Base-by-base conservation (phyloP, 169 alveolate genomes). In the Plasmodium vivax region DNA sequence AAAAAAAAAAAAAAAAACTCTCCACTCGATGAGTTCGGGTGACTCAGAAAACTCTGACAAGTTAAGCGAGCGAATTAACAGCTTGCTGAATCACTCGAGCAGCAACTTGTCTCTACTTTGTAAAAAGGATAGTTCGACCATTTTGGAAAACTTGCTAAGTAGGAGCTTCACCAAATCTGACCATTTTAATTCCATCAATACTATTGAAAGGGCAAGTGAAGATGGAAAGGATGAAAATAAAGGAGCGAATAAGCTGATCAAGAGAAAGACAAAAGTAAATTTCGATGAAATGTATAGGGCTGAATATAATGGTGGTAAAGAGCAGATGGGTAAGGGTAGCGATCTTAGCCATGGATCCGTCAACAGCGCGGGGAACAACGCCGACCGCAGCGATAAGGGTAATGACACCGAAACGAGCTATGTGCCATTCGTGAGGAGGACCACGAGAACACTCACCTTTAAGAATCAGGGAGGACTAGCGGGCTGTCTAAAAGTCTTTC, bases 391-490 rank as follows among this genome's bases (percentile, higher is more conserved):
- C 62, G 62, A 51, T 23, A 51, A 51, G 62, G 62, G 41, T 34
- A 71, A 77, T 88, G 84, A 90, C 72, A 80, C 36, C 62, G 94
- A 80, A 47, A 80, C 83, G 30, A 41, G 19, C 16, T 80, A 62
- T 16, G 83, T 92, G 30, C 95, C 95, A 16, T 92, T 92, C 27
- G 95, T 92, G 19, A 82, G 95, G 56, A 92, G 95, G 51, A 85
- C 95, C 8, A 92, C 95, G 16, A 75, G 95, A 77, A 92, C 56
- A 71, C 88, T 92, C 32, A 92, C 95, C 0, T 92, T 92, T 79
- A 92, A 92, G 43, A 54, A 34, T 30, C 92, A 81, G 62, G 95
- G 95, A 2, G 95, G 95, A 36, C 75, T 92, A 83, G 38, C 92
- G 9, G 95, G 95, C 38, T 92, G 95, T 38, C 68, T 92, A 73